A percentile compares a stretch with the other conserved stretches of the same genome.
phyloP scores from a whole-genome alignment of 2,329 filamentous ascomycete genomes.

The Seiridium unicorne region DNA sequence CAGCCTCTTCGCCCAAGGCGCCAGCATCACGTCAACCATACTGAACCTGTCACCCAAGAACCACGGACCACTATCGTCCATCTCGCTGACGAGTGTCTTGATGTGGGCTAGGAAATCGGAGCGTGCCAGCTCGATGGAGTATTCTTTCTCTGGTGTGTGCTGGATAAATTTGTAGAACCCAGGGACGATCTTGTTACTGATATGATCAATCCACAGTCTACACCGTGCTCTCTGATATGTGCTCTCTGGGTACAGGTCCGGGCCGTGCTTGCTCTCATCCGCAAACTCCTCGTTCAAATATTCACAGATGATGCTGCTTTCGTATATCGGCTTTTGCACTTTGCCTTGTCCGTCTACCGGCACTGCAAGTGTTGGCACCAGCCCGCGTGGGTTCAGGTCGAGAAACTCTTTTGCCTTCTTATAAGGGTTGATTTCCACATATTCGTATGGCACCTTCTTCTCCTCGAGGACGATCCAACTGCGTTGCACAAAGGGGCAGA shows the following conservation, averaged over 20 bases:
- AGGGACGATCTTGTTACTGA: conserved; percentile 65
- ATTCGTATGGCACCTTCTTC: conserved; percentile 72
- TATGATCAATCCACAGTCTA: conserved; percentile 73
- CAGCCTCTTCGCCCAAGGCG: conserved; percentile 70
- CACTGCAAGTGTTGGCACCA: conserved; percentile 68
- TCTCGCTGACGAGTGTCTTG: conserved; percentile 59
- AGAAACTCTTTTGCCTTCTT: conserved; percentile 68
- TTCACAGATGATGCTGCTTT: conserved; percentile 71
- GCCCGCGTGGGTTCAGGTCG: conserved; percentile 69
- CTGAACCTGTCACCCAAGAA: conserved; percentile 65
- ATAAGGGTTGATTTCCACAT: conserved; percentile 77
- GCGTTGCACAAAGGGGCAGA: conserved; percentile 70
- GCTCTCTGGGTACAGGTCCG: conserved; percentile 55
- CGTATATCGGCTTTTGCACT: conserved; percentile 61
- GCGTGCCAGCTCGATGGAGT: conserved; percentile 52
- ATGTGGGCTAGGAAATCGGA: conserved; percentile 57
- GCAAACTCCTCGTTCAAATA: conserved; percentile 72
- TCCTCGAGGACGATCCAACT: conserved; percentile 72
- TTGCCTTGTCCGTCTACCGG: conserved; percentile 28
- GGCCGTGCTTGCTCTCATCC: conserved; percentile 36
- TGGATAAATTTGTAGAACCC: conserved; percentile 64
- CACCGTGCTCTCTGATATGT: conserved; percentile 64
- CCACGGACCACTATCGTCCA: conserved; percentile 61
- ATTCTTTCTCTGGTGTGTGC: conserved; percentile 48
- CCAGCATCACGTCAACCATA: conserved; percentile 68